phyloP scores from a whole-genome alignment of 2,329 filamentous ascomycete genomes.

The Fusarium sp. region DNA sequence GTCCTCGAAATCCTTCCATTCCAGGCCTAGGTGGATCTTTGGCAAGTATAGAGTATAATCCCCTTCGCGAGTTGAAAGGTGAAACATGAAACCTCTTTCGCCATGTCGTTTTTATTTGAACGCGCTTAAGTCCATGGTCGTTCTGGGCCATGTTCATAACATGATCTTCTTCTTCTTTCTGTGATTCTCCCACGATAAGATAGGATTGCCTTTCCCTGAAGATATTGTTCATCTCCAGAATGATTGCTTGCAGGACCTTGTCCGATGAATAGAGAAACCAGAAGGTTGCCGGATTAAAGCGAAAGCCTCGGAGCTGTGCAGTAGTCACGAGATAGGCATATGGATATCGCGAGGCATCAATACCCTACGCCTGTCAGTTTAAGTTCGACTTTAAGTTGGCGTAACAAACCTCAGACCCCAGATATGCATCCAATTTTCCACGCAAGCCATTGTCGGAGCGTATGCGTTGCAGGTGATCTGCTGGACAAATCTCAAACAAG shows the following conservation, averaged over 20 bases:
- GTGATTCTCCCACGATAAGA: conserved; percentile 42
- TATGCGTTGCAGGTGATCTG: conserved; percentile 69
- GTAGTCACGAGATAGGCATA: conserved; percentile 77
- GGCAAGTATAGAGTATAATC: conserved; percentile 61
- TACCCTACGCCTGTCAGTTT: conserved; percentile 54
- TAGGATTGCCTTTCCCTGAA: conserved; percentile 72
- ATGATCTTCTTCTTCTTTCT: conserved; percentile 33
- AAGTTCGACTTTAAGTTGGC: too few relatives aligned
- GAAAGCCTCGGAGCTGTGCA: conserved; percentile 73
- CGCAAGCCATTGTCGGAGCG: conserved; percentile 62
- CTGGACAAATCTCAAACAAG: conserved; percentile 69
- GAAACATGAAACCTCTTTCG: conserved; percentile 81
- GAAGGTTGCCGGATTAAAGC: conserved; percentile 80
- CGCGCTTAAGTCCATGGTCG: background rate
- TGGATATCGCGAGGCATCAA: conserved; percentile 68
- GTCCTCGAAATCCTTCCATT: conserved; percentile 50
- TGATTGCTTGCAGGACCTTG: conserved; percentile 68
- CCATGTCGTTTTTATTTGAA: conserved; percentile 62
- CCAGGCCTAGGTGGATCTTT: conserved; percentile 55
- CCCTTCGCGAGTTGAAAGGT: conserved; percentile 73
- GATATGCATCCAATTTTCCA: conserved; percentile 69
- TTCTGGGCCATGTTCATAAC: background rate
- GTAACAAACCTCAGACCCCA: conserved; percentile 62
- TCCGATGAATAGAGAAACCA: conserved; percentile 77
- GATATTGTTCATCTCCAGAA: conserved; percentile 81